These are phyloP conservation scores for Saccharomyces jurei DNA, from an alignment of 805 yeast species.

Conservation along the genomic window DNA sequence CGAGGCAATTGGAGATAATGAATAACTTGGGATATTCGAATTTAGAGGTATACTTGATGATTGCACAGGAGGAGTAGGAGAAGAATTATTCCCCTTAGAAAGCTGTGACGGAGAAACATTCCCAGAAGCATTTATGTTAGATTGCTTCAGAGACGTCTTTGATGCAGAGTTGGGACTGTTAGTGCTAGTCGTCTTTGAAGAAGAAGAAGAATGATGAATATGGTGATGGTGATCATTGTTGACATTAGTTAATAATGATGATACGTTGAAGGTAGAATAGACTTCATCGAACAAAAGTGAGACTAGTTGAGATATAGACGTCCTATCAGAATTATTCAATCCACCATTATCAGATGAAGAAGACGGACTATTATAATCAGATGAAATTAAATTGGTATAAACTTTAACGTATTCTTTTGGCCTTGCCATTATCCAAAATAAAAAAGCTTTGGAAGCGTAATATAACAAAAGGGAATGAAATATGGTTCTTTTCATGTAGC, in stretches of 20 bases:
- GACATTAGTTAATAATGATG: slow-evolving; percentile 9
- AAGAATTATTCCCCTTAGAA: neutral
- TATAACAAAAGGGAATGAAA: slow-evolving; percentile 38
- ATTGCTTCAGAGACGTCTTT: neutral
- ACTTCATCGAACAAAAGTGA: slow-evolving; percentile 17
- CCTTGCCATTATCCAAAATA: slow-evolving; percentile 41
- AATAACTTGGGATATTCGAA: neutral
- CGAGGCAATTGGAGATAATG: neutral
- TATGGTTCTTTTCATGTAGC: slow-evolving; percentile 33
- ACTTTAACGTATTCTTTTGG: slow-evolving; percentile 36
- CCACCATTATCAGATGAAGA: neutral
- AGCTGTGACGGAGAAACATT: neutral
- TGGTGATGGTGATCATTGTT: neutral
- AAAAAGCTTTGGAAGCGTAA: slow-evolving; percentile 37
- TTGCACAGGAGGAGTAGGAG: neutral
- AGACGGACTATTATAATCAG: neutral
- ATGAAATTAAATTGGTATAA: slow-evolving; percentile 2
- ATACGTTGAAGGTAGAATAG: slow-evolving; percentile 12
- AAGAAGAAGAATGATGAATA: neutral
- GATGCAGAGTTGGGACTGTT: neutral
- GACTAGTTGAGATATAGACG: slow-evolving; percentile 11
- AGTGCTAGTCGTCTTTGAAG: neutral
- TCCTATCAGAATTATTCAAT: neutral
- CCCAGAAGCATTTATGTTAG: neutral
- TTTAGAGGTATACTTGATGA: neutral